Percentiles rank a stretch among this genome's conserved stretches.
Conservation (phyloP, 768 basidiomycete species). For the Suillus spraguei region DNA sequence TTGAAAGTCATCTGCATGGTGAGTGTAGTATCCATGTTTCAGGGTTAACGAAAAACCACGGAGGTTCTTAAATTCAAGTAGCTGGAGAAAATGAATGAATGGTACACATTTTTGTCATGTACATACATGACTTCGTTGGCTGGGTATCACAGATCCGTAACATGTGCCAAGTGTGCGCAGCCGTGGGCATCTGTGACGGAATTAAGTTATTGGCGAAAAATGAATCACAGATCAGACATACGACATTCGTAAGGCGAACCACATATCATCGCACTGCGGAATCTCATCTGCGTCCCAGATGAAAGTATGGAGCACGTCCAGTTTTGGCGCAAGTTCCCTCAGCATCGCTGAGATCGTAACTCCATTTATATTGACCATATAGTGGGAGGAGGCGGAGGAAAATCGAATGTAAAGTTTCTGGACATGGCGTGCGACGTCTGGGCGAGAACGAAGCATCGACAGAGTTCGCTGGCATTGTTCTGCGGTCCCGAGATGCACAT, state of each 20-base stretch:
- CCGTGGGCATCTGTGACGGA: constrained; percentile 57
- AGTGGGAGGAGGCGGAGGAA: constrained; percentile 31
- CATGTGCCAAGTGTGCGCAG: constrained; percentile 63
- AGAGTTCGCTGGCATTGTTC: constrained; percentile 68
- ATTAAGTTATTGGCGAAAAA: constrained; percentile 4
- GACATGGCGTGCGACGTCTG: constrained; percentile 68
- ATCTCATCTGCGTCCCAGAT: constrained; percentile 73
- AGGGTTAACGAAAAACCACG: constrained; percentile 62
- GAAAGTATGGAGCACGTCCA: constrained; percentile 70
- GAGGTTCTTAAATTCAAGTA: constrained; percentile 70
- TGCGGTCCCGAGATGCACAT: constrained; percentile 53
- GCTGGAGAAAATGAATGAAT: constrained; percentile 37
- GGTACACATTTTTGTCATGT: constrained; percentile 8
- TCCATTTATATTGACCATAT: constrained; percentile 20
- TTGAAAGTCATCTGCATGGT: constrained; percentile 57
- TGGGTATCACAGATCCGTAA: constrained; percentile 61
- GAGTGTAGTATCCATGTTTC: constrained; percentile 63
- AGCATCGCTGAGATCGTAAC: constrained; percentile 53
- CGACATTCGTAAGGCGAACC: constrained; percentile 72
- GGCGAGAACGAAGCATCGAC: constrained; percentile 57
- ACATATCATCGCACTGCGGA: constrained; percentile 73
- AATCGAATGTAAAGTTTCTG: constrained; percentile 54
- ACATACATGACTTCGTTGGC: constrained; percentile 63
- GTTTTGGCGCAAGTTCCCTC: constrained; percentile 47
- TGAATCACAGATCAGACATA: constrained; percentile 33